Conservation (phyloP, 257 asterid species). For the Leonotis leonurus region DNA sequence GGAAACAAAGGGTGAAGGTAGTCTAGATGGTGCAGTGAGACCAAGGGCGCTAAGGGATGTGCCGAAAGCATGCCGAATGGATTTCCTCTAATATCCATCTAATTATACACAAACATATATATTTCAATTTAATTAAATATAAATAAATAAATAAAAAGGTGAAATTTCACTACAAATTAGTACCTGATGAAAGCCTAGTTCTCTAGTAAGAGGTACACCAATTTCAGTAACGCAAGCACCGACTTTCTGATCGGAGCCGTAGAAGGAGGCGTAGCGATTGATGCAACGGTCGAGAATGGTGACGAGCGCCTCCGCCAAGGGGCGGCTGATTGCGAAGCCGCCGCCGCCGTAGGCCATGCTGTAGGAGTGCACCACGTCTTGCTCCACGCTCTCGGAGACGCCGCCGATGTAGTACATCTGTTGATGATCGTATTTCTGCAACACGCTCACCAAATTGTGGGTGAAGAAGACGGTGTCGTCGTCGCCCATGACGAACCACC, state of each 20-base stretch:
- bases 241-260: constrained; percentile 77
- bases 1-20: constrained; percentile 54
- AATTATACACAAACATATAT: not conserved
- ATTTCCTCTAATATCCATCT: constrained; percentile 66
- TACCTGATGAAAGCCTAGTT: constrained; percentile 92
- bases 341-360: constrained; percentile 87
- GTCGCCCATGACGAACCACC: constrained; percentile 97
- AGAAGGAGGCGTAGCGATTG: constrained; percentile 50
- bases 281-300: constrained; percentile 63
- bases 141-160: not conserved
- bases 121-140: not conserved
- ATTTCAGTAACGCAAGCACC: constrained; percentile 60
- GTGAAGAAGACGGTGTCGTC: constrained; percentile 80
- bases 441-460: constrained; percentile 48
- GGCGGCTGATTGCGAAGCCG: constrained; percentile 76
- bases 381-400: constrained; percentile 88
- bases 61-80: constrained; percentile 72
- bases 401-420: constrained; percentile 74
- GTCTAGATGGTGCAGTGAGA: constrained; percentile 74
- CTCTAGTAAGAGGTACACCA: constrained; percentile 68
- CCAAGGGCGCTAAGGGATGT: constrained; percentile 69
- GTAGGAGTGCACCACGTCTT: constrained; percentile 52
- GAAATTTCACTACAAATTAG: not conserved
- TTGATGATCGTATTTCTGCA: constrained; percentile 52
- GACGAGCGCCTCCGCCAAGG: constrained; percentile 63